Conservation (phyloP, 345 rosid genomes). For the Acer negundo region DNA sequence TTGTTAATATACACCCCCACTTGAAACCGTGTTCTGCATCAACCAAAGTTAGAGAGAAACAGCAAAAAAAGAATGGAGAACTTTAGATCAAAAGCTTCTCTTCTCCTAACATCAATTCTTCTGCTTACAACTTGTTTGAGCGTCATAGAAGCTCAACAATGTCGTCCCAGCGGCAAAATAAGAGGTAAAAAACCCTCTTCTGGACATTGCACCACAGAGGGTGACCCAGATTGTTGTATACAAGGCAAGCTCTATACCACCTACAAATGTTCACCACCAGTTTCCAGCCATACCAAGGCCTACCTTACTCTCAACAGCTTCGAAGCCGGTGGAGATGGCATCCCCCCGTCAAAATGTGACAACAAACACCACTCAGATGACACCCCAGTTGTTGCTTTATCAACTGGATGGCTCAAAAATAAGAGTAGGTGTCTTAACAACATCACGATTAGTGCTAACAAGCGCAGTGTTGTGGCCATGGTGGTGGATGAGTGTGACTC, state of each 20-base stretch:
- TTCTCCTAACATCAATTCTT: not conserved
- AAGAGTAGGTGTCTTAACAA: constrained; percentile 26
- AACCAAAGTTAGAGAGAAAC: not conserved
- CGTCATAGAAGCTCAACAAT: constrained; percentile 18
- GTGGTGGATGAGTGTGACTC: constrained; percentile 45
- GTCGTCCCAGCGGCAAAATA: constrained; percentile 32
- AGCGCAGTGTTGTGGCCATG: constrained; percentile 27
- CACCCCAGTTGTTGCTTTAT: constrained; percentile 28
- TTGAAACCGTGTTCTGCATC: not conserved
- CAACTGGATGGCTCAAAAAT: constrained; percentile 35
- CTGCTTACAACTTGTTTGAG: not conserved
- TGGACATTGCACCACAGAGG: constrained; percentile 32
- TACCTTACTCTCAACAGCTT: constrained; percentile 33
- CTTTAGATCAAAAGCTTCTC: not conserved
- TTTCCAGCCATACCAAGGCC: constrained; percentile 26
- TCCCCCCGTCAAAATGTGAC: constrained; percentile 25
- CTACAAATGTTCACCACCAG: constrained; percentile 26
- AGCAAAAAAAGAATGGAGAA: not conserved
- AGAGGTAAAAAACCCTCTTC: constrained; percentile 32
- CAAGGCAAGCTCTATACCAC: constrained; percentile 30
- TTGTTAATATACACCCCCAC: no score
- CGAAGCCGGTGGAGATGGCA: constrained; percentile 26
- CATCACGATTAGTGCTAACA: constrained; percentile 30
- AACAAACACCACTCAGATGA: constrained; percentile 22
- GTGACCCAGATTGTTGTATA: constrained; percentile 32